Conservation (phyloP, 495 filamentous ascomycete species). For the Massariosphaeria phaeospora region DNA sequence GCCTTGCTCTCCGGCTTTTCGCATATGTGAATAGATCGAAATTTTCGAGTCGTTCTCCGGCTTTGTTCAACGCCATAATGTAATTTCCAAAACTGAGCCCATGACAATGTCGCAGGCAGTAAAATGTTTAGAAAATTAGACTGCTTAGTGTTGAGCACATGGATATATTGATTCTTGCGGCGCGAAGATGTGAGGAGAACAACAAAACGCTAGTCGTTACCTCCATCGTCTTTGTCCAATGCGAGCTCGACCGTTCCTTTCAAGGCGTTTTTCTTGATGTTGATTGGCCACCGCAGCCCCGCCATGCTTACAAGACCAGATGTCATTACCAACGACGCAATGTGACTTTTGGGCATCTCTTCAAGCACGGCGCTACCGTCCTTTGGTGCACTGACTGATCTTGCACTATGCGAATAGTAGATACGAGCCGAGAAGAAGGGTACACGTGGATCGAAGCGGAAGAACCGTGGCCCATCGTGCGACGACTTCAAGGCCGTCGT, state of each 20-base stretch:
- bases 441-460: constrained; percentile 18
- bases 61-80: too few relatives aligned
- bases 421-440: constrained; percentile 19
- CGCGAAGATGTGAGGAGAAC: too few relatives aligned
- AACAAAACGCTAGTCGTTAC: too few relatives aligned
- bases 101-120: too few relatives aligned
- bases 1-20: too few relatives aligned
- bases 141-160: too few relatives aligned
- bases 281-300: constrained; percentile 14
- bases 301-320: constrained; percentile 22
- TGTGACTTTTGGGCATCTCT: constrained; percentile 12
- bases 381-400: not conserved
- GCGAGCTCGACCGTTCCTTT: constrained; percentile 10
- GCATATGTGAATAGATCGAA: too few relatives aligned
- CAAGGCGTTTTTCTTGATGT: constrained; percentile 10
- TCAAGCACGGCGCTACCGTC: constrained; percentile 13
- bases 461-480: constrained; percentile 15
- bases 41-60: too few relatives aligned
- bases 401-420: constrained; percentile 15
- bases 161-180: too few relatives aligned
- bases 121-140: too few relatives aligned
- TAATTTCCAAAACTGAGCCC: too few relatives aligned
- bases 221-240: constrained; percentile 25
- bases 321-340: constrained; percentile 22
- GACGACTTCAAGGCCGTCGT: not conserved